Base-by-base conservation (phyloP, 2,329 filamentous ascomycete species). In the Dactylellina cionopaga region DNA sequence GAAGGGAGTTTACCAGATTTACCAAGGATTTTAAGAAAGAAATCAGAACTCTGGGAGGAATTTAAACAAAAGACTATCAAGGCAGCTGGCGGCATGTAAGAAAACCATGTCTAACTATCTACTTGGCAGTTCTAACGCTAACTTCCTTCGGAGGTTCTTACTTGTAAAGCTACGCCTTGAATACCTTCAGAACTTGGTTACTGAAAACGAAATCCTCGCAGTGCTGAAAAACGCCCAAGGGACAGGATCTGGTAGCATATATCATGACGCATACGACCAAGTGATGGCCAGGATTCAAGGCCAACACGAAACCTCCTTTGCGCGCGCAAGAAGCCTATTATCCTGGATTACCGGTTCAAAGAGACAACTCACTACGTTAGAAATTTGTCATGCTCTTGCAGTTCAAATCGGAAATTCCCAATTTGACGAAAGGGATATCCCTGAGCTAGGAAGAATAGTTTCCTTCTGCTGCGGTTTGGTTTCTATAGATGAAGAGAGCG, bases 51-150 rank as follows among this genome's bases (percentile, higher is more conserved):
- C 3, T 75, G 77, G 62, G 39, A 69, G 0, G 59, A 77, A 10
- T 77, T 80, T 15, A 75, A 64, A 4, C 15, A 62, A 0, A 35
- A 9, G 1, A 79, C 81, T 39, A 55, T 68, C 1, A 52, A 77
- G 31, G 58, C 75, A 5, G 78, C 74, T 0, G 74, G 79, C 46
- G 80, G 80, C 68, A 81, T 81, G 79, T 81, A 75, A 15, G 80
- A 78, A 19, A n/a, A 35, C 19, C 49, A 10, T 11, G 13, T 19
- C 17, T 11, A 7, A 7, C 22, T 13, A 24, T 19, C 7, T 7
- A 31, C n/a, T 3, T 6, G 15, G 22, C 22, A 47, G 19, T 7
- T 9, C 19, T 7, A 22, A 9, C 10, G 19, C n/a, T 19, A 47
- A 43, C 39, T 5, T 43, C 15, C 17, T 17, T 5, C 17, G 43